phyloP scores from a whole-genome alignment of 2,329 filamentous ascomycete genomes.

The Ophiosphaerella narmari region DNA sequence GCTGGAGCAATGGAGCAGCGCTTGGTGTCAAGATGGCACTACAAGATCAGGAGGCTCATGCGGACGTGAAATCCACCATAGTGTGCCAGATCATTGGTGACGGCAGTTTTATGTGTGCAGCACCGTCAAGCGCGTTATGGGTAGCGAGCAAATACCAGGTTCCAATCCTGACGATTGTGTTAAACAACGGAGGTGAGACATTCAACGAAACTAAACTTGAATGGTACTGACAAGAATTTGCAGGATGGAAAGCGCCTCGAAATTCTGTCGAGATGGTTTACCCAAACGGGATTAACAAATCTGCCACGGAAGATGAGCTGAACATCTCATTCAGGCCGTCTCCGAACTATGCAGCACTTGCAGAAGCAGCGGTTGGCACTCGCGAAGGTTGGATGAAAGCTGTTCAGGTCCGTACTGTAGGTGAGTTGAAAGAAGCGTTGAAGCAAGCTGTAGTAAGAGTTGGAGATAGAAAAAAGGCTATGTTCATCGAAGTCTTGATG shows the following conservation, averaged over 20 bases:
- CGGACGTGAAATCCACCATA: conserved; percentile 39
- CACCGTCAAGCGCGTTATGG: conserved; percentile 62
- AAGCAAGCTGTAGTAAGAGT: not conserved
- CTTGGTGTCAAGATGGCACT: conserved; percentile 56
- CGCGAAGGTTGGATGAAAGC: conserved; percentile 9
- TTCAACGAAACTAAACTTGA: not conserved
- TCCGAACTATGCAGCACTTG: conserved; percentile 65
- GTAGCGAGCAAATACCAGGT: conserved; percentile 60
- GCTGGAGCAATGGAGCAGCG: conserved; percentile 59
- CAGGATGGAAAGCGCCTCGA: conserved; percentile 65
- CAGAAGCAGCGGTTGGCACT: conserved; percentile 58
- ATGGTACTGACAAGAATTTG: not conserved
- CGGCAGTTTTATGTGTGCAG: conserved; percentile 61
- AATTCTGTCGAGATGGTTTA: conserved; percentile 63
- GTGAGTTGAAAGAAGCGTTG: conserved; percentile 3
- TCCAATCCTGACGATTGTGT: conserved; percentile 59
- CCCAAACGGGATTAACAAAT: conserved; percentile 60
- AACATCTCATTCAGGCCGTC: conserved; percentile 65
- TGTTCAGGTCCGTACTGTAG: conserved; percentile 4
- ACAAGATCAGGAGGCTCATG: conserved; percentile 42
- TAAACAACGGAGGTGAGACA: conserved; percentile 61
- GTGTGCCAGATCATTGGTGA: conserved; percentile 63
- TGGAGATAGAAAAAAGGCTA: conserved; percentile 1
- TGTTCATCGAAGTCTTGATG: conserved; percentile 11
- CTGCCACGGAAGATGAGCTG: conserved; percentile 64